Evolutionary conservation across 495 filamentous ascomycete genomes (phyloP), one percentile per base, ranked within the genome.

Genomic region (Paragyromitra xinjiangensis): DNA sequence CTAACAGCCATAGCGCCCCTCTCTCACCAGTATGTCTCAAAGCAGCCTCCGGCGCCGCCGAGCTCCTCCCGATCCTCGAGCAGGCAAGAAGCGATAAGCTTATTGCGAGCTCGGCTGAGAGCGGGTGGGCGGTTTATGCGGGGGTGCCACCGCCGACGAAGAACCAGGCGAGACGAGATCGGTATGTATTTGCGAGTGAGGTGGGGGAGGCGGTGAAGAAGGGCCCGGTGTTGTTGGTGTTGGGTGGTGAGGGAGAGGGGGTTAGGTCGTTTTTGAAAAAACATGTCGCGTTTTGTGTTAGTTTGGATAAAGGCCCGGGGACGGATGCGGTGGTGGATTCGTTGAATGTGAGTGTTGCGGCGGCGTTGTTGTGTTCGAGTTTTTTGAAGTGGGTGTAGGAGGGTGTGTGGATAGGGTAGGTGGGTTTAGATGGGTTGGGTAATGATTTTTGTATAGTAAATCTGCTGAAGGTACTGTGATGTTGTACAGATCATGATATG

Each of bases 121-220:
- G 89, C 42, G 95, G 94, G 1, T 99, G 95, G 95, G 85, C 87
- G 34, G 88, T 97, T 56, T 97, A 92, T 72, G 94, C 93, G 4
- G 92, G 94, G 16, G 89, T 90, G 61, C 88, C 92, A 1, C 88
- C 89, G 1, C 72, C 73, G 4, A 78, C 63, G 2, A 59, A 83
- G 67, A 34, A 85, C 66, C 69, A 78, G 45, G 66, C 45, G 58
- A 81, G 73, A 61, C 84, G 75, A 48, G 86, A 63, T 67, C 82
- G 69, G 64, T 84, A 75, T 44, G 42, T 83, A 70, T 34, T 42
- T 77, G 16, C 78, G 64, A 9, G 39, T 71, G 64, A 81, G 77
- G 75, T 83, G 66, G 63, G 64, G n/a, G 84, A 87, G 66, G 91
- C 91, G 4, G 78, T 93, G 16, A 81, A 82, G 0, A 83, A 86